These are phyloP conservation scores for Penicillium occitanis DNA, from an alignment of 2,329 filamentous ascomycete genomes.

Conservation along the genomic window DNA sequence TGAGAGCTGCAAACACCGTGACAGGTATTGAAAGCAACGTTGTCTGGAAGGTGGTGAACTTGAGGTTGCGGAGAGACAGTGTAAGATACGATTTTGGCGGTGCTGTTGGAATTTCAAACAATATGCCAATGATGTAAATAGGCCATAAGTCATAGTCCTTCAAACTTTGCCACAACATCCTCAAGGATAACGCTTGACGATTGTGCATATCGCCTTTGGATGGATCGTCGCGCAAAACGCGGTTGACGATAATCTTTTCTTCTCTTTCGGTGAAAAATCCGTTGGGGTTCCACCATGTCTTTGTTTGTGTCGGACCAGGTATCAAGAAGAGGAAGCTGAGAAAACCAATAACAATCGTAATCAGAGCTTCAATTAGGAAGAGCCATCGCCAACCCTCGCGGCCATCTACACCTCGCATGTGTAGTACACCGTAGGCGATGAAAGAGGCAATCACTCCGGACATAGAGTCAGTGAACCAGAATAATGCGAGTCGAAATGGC, in stretches of 20 bases:
- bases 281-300: conserved; percentile 58
- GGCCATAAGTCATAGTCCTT: conserved; percentile 55
- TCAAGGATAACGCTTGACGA: conserved; percentile 48
- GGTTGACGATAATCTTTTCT: conserved; percentile 67
- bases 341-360: conserved; percentile 45
- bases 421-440: conserved; percentile 35
- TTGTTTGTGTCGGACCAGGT: conserved; percentile 45
- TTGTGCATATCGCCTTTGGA: conserved; percentile 60
- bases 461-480: conserved; percentile 48
- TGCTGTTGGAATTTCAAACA: conserved; percentile 43
- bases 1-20: conserved; percentile 57
- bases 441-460: conserved; percentile 47
- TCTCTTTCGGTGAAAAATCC: conserved; percentile 48
- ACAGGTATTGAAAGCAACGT: conserved; percentile 65
- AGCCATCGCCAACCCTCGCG: conserved; percentile 51
- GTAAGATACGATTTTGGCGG: conserved; percentile 43
- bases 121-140: conserved; percentile 37
- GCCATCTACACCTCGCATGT: conserved; percentile 41
- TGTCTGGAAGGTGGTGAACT: conserved; percentile 58
- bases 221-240: conserved; percentile 53
- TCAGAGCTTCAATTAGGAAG: conserved; percentile 50
- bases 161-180: conserved; percentile 51
- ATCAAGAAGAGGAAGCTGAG: conserved; percentile 46
- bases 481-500: conserved; percentile 31
- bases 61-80: conserved; percentile 51